Conservation (phyloP, 225 moss, liverwort and hornwort species). For the Marchantia polymorpha region DNA sequence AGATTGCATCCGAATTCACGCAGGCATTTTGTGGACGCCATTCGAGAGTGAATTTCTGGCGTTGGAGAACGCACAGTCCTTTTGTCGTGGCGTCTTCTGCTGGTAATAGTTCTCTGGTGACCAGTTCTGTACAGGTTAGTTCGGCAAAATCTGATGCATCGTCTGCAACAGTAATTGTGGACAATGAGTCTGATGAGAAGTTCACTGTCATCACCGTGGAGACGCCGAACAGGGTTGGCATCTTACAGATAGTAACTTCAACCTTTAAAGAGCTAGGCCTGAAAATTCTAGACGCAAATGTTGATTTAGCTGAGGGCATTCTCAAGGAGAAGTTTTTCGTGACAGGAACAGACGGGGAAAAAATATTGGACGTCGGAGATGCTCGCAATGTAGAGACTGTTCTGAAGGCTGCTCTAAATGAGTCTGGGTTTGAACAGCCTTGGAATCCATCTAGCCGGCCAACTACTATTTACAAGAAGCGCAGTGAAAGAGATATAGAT, state of each 20-base stretch:
- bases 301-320: constrained; percentile 55
- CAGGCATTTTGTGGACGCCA: constrained; percentile 2
- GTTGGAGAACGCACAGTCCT: constrained; percentile 11
- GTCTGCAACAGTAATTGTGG: constrained; percentile 38
- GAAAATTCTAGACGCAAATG: constrained; percentile 49
- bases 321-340: constrained; percentile 60
- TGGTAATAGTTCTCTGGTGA: constrained; percentile 10
- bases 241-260: constrained; percentile 56
- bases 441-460: constrained; percentile 43
- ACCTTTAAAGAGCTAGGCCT: constrained; percentile 63
- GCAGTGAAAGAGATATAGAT: constrained; percentile 27
- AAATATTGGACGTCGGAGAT: constrained; percentile 43
- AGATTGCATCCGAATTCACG: neutral
- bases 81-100: neutral
- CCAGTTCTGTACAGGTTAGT: constrained; percentile 30
- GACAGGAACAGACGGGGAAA: constrained; percentile 48
- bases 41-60: constrained; percentile 2
- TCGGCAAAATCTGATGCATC: constrained; percentile 18
- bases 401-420: constrained; percentile 56
- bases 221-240: constrained; percentile 65
- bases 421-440: constrained; percentile 42
- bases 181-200: constrained; percentile 44
- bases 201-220: constrained; percentile 54
- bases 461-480: constrained; percentile 21
- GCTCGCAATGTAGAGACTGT: constrained; percentile 56